These are phyloP conservation scores for Arabidopsis arenosa DNA, from an alignment of 345 rosid genomes.

Conservation along the genomic window DNA sequence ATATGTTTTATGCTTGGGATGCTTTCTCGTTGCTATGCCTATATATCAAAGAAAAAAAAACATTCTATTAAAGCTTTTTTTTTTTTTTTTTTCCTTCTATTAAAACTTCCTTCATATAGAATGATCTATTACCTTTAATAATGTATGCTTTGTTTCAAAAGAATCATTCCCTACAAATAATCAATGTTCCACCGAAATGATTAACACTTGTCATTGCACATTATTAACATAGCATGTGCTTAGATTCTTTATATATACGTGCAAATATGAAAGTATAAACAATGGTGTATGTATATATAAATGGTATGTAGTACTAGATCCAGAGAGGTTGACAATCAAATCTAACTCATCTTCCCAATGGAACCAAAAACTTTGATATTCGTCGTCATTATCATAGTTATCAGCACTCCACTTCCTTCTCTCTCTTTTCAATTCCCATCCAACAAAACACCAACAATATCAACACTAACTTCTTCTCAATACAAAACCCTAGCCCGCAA, in stretches of 20 bases:
- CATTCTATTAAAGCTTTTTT: no score
- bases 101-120: no score
- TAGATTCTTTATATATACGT: conserved; percentile 38
- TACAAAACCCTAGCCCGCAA: conserved; percentile 28
- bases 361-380: conserved; percentile 26
- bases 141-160: conserved; percentile 1
- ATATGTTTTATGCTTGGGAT: no score
- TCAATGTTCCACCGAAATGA: conserved; percentile 44
- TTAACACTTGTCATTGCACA: conserved; percentile 32
- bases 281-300: conserved; percentile 9
- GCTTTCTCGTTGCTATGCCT: no score
- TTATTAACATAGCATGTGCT: conserved; percentile 42
- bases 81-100: no score
- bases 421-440: conserved; percentile 15
- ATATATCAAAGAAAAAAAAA: no score
- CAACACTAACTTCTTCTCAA: conserved; percentile 23
- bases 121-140: no score
- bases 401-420: conserved; percentile 21
- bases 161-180: conserved; percentile 28
- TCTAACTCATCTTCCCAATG: conserved; percentile 40
- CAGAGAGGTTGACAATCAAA: conserved; percentile 30
- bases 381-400: background rate
- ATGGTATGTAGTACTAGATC: conserved; percentile 23
- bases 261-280: conserved; percentile 26
- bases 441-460: conserved; percentile 12